phyloP scores from a whole-genome alignment of 2,329 filamentous ascomycete genomes.

The Beauveria australis region DNA sequence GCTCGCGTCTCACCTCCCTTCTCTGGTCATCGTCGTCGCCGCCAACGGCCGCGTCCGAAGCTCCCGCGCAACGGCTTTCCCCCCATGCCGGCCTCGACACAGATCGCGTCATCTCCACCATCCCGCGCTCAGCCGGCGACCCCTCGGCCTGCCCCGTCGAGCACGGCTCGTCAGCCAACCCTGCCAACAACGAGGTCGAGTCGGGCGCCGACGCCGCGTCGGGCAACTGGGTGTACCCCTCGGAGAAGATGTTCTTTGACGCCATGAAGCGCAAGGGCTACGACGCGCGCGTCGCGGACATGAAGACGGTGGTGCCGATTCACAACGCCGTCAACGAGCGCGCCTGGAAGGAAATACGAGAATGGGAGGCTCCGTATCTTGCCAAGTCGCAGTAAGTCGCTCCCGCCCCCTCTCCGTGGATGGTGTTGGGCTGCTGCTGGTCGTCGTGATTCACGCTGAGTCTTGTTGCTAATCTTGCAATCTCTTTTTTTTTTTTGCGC shows the following conservation, averaged over 20 bases:
- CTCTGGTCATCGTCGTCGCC: conserved; percentile 27
- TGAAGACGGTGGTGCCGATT: conserved; percentile 88
- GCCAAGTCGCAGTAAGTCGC: conserved; percentile 45
- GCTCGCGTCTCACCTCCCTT: conserved; percentile 33
- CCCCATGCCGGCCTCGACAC: conserved; percentile 41
- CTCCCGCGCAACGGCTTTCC: conserved; percentile 12
- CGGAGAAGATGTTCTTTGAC: conserved; percentile 95
- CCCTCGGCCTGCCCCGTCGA: conserved; percentile 30
- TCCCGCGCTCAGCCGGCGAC: conserved; percentile 53
- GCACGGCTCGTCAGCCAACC: conserved; percentile 29
- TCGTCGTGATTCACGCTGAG: too few species aligned
- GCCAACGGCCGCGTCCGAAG: conserved; percentile 17
- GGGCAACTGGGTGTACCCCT: conserved; percentile 96
- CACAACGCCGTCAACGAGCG: conserved; percentile 98
- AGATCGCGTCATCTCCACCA: conserved; percentile 69
- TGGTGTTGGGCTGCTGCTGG: not conserved
- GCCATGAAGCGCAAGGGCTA: conserved; percentile 90
- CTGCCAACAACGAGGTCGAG: conserved; percentile 72
- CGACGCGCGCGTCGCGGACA: conserved; percentile 62
- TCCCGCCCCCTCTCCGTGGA: too few species aligned
- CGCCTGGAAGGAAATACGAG: conserved; percentile 85
- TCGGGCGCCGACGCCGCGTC: conserved; percentile 58
- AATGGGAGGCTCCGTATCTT: conserved; percentile 70
- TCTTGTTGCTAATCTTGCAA: not conserved
- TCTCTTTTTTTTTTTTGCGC: not conserved